Percentiles rank a stretch among this genome's conserved stretches.
Conservation (phyloP, 371 early-diverging fungal genomes). For the Mortierella sp. region DNA sequence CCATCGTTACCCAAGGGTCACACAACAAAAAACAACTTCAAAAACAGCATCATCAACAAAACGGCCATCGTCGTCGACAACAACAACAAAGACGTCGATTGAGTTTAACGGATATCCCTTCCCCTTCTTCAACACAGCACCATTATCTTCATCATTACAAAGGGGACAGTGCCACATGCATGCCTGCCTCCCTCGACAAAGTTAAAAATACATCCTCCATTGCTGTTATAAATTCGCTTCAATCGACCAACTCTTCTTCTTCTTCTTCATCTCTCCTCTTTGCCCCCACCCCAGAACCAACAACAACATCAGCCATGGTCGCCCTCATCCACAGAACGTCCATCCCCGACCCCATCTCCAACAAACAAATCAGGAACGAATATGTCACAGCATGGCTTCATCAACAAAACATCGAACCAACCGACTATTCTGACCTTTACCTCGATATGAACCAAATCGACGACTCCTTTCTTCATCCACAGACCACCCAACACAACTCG, state of each 20-base stretch:
- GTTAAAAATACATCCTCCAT: background rate
- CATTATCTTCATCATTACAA: background rate
- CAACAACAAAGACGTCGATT: background rate
- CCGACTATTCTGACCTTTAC: background rate
- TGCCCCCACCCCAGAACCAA: background rate
- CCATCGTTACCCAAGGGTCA: background rate
- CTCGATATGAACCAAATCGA: background rate
- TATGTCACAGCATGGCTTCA: conserved; percentile 26
- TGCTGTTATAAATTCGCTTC: background rate
- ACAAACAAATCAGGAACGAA: conserved; percentile 12
- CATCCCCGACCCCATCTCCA: background rate
- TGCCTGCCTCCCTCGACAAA: background rate
- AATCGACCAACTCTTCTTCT: background rate
- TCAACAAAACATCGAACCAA: conserved; percentile 7
- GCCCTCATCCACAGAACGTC: background rate
- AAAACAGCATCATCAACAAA: too few species aligned
- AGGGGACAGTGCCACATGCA: conserved; percentile 3
- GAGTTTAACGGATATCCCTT: background rate
- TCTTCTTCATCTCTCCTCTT: background rate
- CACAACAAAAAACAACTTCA: conserved; percentile 2
- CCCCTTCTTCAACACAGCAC: background rate
- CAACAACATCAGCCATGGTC: background rate
- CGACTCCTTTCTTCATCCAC: background rate
- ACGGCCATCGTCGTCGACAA: background rate
- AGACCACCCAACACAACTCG: background rate